Evolutionary conservation across 192 early-diverging fungal genomes (phyloP).

Genomic region (Coemansia sp.): DNA sequence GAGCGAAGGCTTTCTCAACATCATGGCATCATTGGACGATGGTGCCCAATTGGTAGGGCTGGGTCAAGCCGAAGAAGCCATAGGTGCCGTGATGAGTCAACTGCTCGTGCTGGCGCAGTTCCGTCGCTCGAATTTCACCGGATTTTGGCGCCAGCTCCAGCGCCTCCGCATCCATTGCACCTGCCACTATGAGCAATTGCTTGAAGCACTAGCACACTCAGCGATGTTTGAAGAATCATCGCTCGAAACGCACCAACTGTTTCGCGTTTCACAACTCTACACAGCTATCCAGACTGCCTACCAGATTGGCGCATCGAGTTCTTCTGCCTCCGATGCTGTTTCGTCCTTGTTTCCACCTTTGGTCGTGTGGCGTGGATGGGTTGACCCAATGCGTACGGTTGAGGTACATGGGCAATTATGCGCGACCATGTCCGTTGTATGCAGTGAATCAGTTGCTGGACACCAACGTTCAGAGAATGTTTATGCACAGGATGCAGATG

Average conservation of each 20-base stretch:
- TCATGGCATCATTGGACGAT: constrained; percentile 4
- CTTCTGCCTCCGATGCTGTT: not conserved
- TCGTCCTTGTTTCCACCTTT: constrained; percentile 13
- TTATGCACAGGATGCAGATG: too few relatives aligned
- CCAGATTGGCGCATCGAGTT: not conserved
- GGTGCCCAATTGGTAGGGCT: constrained; percentile 37
- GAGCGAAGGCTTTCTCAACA: constrained; percentile 27
- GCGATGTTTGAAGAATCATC: constrained; percentile 36
- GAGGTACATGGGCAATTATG: constrained; percentile 19
- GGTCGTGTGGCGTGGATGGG: constrained; percentile 42
- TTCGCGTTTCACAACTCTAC: constrained; percentile 36
- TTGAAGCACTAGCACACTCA: constrained; percentile 21
- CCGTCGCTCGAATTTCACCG: constrained; percentile 45
- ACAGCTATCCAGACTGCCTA: constrained; percentile 24
- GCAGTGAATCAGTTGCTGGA: too few relatives aligned
- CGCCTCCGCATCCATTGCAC: constrained; percentile 23
- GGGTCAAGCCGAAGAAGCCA: constrained; percentile 40
- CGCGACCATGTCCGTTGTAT: constrained; percentile 7
- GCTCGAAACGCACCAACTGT: constrained; percentile 36
- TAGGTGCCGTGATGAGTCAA: constrained; percentile 28
- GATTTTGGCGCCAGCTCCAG: constrained; percentile 32
- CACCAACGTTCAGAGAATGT: too few relatives aligned
- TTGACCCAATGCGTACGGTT: constrained; percentile 17
- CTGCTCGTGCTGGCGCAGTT: constrained; percentile 35
- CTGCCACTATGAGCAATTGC: constrained; percentile 16